phyloP scores from a whole-genome alignment of 331 rosid genomes.

The Quercus lobata region DNA sequence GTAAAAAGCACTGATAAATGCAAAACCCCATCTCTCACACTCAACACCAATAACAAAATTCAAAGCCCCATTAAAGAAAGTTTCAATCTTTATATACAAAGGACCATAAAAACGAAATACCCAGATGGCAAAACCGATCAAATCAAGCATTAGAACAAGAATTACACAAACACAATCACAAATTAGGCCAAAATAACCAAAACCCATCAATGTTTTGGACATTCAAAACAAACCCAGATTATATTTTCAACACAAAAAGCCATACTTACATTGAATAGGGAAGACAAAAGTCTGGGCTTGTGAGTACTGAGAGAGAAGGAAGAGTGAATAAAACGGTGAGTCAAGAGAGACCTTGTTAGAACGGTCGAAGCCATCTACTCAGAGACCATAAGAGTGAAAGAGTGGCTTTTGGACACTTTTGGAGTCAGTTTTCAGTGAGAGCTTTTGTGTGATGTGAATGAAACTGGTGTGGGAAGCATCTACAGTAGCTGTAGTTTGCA shows the following conservation, averaged over 20 bases:
- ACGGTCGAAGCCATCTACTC: slow-evolving; percentile 60
- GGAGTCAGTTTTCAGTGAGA: neutral
- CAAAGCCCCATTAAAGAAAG: slow-evolving; percentile 8
- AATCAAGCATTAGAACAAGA: slow-evolving; percentile 1
- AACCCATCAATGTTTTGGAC: slow-evolving; percentile 3
- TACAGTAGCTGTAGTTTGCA: too few relatives aligned
- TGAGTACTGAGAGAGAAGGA: slow-evolving; percentile 27
- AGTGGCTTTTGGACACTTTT: slow-evolving; percentile 12
- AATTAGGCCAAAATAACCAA: neutral
- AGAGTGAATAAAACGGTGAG: slow-evolving; percentile 51
- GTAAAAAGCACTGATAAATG: neutral
- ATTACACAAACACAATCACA: neutral
- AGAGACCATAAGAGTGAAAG: slow-evolving; percentile 23
- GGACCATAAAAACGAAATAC: neutral
- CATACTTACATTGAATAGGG: slow-evolving; percentile 48
- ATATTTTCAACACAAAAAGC: neutral
- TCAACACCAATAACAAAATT: slow-evolving; percentile 12
- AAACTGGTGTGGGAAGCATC: too few relatives aligned
- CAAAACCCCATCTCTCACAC: slow-evolving; percentile 1
- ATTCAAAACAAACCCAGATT: slow-evolving; percentile 9
- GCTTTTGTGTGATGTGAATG: too few relatives aligned
- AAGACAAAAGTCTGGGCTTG: slow-evolving; percentile 39
- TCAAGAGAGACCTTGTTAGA: slow-evolving; percentile 43
- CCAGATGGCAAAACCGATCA: slow-evolving; percentile 6
- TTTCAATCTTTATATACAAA: neutral